These are phyloP conservation scores for Torulaspora microellipsoides DNA, from an alignment of 805 yeast genomes.

Conservation along the genomic window DNA sequence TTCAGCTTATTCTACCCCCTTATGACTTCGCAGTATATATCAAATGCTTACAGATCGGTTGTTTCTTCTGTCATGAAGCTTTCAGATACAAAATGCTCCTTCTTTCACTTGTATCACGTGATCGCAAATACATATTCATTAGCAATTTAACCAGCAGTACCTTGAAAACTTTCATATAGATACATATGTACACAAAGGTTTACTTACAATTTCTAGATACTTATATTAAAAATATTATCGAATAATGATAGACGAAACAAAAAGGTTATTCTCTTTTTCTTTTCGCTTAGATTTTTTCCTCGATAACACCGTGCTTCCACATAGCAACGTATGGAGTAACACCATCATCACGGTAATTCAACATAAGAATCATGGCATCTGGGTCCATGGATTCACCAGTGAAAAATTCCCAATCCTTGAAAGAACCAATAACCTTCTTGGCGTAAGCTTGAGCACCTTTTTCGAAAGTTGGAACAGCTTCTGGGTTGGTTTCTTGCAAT, in stretches of 20 bases:
- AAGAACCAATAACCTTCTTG: slow-evolving; percentile 91
- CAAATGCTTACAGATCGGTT: no score
- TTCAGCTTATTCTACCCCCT: no score
- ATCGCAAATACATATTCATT: no score
- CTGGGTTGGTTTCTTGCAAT: slow-evolving; percentile 87
- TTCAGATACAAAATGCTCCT: no score
- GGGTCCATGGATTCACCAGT: slow-evolving; percentile 99
- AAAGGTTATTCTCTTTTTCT: slow-evolving; percentile 22
- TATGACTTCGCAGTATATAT: no score
- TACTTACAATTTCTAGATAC: no score
- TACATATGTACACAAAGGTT: neutral
- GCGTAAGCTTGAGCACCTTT: slow-evolving; percentile 96
- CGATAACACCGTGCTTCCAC: slow-evolving; percentile 98
- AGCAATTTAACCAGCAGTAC: no score
- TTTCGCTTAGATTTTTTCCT: slow-evolving; percentile 77
- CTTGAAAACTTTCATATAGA: neutral
- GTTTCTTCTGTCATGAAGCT: no score
- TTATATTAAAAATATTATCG: neutral
- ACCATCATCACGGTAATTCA: slow-evolving; percentile 99
- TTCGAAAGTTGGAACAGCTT: slow-evolving; percentile 80
- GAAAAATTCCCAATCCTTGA: slow-evolving; percentile 99
- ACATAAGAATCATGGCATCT: slow-evolving; percentile 95
- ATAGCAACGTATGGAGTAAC: slow-evolving; percentile 93
- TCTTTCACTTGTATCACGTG: no score
- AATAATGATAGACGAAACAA: neutral